Base-by-base conservation (phyloP, 177 flowering plant genomes). In the Vitis hybrid region DNA sequence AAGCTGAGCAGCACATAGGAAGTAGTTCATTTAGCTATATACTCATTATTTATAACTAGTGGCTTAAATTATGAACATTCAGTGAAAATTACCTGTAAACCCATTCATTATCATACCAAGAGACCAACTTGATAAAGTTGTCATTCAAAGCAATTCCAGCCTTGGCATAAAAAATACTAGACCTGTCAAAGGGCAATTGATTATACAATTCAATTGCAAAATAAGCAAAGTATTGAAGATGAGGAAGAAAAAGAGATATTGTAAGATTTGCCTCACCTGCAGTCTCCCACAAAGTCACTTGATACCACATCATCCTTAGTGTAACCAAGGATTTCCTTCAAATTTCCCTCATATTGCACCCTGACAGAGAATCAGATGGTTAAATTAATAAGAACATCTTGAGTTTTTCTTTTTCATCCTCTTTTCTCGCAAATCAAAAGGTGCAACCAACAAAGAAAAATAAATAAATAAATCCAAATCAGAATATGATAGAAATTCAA, bases 61-160 rank as follows among this genome's bases (percentile, higher is more conserved):
- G 26, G 26, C 26, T 0, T 22, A 22, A 22, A 22, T 22, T 33
- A 9, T 6, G 51, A 63, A 16, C 61, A 31, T 22, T 22, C 26
- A 22, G 26, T 22, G 26, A 22, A 50, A 26, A 48, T 65, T 72
- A 82, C 86, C 86, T 83, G 83, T 83, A 83, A 22, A 83, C 86
- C 86, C 86, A 83, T 71, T 83, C 86, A 18, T 83, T 83, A 75
- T 83, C 84, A 31, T 21, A 22, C 86, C 86, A 83, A 52, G 86
- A 78, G 66, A 81, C 86, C 50, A 83, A 75, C 72, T 83, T 77
- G 31, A 83, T 79, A 70, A 83, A 83, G 71, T 74, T 79, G 55
- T 65, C 77, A 19, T 65, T 83, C 70, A 83, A 51, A 51, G 78
- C 86, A 57, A 83, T 83, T 21, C 85, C 85, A 29, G 85, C 85